Percentiles rank a stretch among this genome's conserved stretches.
Conservation (phyloP, 129 eudicot species). For the Tanacetum coccineum region DNA sequence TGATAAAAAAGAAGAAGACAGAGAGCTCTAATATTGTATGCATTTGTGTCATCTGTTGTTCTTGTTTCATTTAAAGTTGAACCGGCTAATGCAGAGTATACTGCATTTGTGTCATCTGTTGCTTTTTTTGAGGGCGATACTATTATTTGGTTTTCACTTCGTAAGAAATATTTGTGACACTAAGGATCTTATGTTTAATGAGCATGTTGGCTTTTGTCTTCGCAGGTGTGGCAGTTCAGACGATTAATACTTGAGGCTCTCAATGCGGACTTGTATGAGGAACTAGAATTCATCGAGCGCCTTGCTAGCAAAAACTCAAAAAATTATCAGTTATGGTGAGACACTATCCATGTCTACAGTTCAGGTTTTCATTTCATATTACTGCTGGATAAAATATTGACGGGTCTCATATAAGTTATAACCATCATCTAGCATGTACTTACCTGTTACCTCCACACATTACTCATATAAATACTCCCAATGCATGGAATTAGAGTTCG, state of each 20-base stretch:
- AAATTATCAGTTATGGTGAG: slow-evolving; percentile 95
- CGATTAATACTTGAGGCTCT: slow-evolving; percentile 75
- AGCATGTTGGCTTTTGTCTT: slow-evolving; percentile 12
- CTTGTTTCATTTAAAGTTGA: neutral
- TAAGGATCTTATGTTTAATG: neutral
- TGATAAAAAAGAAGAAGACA: neutral
- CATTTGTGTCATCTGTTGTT: neutral
- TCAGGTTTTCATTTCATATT: neutral
- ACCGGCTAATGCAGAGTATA: neutral
- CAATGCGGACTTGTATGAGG: slow-evolving; percentile 56
- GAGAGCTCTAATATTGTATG: neutral
- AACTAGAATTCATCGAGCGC: slow-evolving; percentile 57
- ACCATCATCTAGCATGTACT: neutral
- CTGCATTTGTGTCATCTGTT: neutral
- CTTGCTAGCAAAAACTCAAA: slow-evolving; percentile 73
- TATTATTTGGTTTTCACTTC: no score
- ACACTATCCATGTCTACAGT: slow-evolving; percentile 11
- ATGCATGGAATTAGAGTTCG: slow-evolving; percentile 7
- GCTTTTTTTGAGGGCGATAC: no score
- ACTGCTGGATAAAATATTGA: neutral
- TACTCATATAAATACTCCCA: neutral
- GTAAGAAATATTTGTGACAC: neutral
- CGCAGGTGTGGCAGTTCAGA: slow-evolving; percentile 90
- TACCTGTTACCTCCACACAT: neutral
- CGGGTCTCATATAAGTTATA: neutral